These are phyloP conservation scores for Apocynum venetum DNA, from an alignment of 257 asterid genomes.

Conservation along the genomic window DNA sequence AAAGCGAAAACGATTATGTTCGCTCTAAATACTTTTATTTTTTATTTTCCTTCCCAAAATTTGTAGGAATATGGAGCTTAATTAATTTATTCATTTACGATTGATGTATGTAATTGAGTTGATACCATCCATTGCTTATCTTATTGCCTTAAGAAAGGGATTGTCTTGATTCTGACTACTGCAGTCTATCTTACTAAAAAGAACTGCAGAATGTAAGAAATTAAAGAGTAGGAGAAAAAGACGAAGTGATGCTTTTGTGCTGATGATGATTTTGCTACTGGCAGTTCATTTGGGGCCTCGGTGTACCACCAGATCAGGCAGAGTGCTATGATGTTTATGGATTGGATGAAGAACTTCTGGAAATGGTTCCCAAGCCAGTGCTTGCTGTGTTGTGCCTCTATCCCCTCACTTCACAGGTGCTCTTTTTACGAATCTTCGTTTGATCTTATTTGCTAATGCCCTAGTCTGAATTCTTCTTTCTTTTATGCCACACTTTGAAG, in stretches of 20 bases:
- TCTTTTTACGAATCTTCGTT: neutral
- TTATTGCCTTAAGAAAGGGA: neutral
- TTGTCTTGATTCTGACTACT: neutral
- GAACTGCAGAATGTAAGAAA: neutral
- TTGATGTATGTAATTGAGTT: neutral
- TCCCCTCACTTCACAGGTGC: conserved; percentile 74
- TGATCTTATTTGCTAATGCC: neutral
- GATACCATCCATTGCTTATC: neutral
- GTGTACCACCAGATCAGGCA: conserved; percentile 63
- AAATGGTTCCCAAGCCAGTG: conserved; percentile 94
- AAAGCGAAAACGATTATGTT: neutral
- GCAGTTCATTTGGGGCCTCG: conserved; percentile 95
- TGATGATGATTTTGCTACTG: conserved; percentile 17
- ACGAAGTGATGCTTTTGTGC: neutral
- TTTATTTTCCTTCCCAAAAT: neutral
- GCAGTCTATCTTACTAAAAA: neutral
- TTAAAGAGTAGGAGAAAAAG: conserved; percentile 2
- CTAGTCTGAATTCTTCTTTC: neutral
- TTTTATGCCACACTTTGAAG: neutral
- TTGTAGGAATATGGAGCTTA: neutral
- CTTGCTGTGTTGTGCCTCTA: conserved; percentile 84
- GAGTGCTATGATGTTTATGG: conserved; percentile 96
- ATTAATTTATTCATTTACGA: no score
- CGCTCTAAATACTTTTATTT: no score
- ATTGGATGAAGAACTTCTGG: conserved; percentile 85